Evolutionary conservation across 1,139 yeast genomes (phyloP).

Genomic region (Hemisphaericaspora xylofermentans): DNA sequence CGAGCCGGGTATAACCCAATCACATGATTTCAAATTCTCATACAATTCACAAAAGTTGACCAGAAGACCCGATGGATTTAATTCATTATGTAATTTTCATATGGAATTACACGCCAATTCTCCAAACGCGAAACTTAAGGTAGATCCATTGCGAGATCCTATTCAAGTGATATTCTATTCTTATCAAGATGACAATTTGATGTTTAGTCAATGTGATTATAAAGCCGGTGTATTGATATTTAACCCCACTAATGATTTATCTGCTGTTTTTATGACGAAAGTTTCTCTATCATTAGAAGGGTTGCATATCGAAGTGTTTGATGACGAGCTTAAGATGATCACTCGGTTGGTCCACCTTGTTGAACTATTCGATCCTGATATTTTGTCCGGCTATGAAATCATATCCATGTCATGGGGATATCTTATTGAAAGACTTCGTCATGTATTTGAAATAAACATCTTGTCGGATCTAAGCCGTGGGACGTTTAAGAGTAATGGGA

Average conservation of each 20-base stretch:
- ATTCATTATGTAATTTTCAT: conserved; percentile 52
- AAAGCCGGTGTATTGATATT: conserved; percentile 22
- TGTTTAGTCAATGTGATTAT: conserved; percentile 18
- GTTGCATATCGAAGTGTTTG: conserved; percentile 30
- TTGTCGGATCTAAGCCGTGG: conserved; percentile 47
- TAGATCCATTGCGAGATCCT: conserved; percentile 67
- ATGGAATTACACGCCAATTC: conserved; percentile 70
- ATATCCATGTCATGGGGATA: conserved; percentile 89
- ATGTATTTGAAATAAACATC: conserved; percentile 51
- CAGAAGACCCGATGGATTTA: conserved; percentile 47
- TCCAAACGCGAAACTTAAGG: conserved; percentile 40
- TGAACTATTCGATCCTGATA: conserved; percentile 76
- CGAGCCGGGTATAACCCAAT: conserved; percentile 43
- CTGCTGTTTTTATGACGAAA: conserved; percentile 1
- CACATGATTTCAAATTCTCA: conserved; percentile 34
- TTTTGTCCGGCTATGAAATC: conserved; percentile 81
- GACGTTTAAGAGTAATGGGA: conserved; percentile 45
- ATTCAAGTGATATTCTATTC: conserved; percentile 64
- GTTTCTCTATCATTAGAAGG: conserved; percentile 13
- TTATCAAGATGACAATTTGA: conserved; percentile 46
- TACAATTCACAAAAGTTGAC: conserved; percentile 30
- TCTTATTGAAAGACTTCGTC: conserved; percentile 61
- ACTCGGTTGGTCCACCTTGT: conserved; percentile 56
- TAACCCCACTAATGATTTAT: conserved; percentile 3
- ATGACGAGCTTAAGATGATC: conserved; percentile 57